These are phyloP conservation scores for Pholiota conissans DNA, from an alignment of 768 basidiomycete genomes.

Conservation along the genomic window DNA sequence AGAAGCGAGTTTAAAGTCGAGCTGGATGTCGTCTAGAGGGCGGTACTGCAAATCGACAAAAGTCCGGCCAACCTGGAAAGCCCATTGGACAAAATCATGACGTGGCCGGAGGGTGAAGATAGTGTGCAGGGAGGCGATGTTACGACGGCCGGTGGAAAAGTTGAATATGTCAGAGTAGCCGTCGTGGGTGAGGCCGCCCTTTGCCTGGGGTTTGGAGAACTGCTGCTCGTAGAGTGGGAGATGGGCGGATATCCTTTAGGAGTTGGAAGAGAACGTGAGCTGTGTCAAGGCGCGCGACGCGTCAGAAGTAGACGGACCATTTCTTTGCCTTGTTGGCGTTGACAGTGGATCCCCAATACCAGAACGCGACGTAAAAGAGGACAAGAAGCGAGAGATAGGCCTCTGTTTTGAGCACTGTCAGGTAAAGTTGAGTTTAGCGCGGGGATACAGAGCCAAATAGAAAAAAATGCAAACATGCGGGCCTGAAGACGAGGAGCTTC, in stretches of 20 bases:
- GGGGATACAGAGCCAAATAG: constrained; percentile 1
- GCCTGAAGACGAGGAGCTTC: constrained; percentile 78
- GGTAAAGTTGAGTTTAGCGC: neutral
- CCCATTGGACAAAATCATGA: constrained; percentile 75
- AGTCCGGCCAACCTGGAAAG: constrained; percentile 60
- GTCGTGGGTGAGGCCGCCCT: constrained; percentile 56
- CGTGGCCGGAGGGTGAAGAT: constrained; percentile 76
- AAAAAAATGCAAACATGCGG: constrained; percentile 52
- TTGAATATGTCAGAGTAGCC: constrained; percentile 80
- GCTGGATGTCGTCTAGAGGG: constrained; percentile 66
- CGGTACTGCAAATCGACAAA: constrained; percentile 78
- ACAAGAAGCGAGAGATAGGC: constrained; percentile 52
- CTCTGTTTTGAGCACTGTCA: constrained; percentile 67
- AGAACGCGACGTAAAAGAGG: constrained; percentile 55
- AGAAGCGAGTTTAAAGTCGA: constrained; percentile 75
- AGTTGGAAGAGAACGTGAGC: constrained; percentile 9
- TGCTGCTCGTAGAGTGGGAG: constrained; percentile 60
- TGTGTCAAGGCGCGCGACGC: constrained; percentile 9
- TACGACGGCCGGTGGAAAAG: constrained; percentile 86
- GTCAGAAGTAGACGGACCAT: constrained; percentile 52
- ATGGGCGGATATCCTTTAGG: constrained; percentile 60
- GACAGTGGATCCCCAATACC: constrained; percentile 56
- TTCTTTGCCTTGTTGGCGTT: constrained; percentile 63
- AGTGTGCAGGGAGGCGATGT: constrained; percentile 75
- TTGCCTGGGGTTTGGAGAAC: constrained; percentile 67